Evolutionary conservation across 805 yeast genomes (phyloP), one percentile per base, ranked within the genome.

Genomic region (Saturnispora silvae): DNA sequence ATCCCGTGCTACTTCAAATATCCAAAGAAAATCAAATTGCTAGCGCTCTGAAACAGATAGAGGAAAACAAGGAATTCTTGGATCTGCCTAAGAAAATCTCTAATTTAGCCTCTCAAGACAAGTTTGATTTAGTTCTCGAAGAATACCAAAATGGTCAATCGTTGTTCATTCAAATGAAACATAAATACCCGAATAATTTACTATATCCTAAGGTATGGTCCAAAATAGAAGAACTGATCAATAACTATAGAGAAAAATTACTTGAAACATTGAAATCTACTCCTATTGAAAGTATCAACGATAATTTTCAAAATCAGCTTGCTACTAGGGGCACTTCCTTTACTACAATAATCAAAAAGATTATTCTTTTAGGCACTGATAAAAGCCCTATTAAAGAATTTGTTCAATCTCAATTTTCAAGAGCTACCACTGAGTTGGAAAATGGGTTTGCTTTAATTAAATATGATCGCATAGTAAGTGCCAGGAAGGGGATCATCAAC

Each of bases 321-420:
- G n/a, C 10, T 11, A 20, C 35, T 5, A 43, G 42, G 19, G 44
- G 49, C 5, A 38, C 41, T 15, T 48, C 51, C 20, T 66, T 70
- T 41, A 47, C 69, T 16, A 59, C 63, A 9, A 50, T 66, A 10
- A 68, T 79, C 18, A 63, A 68, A n/a, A 71, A 69, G 45, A 59
- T 81, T 24, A 54, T 77, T 31, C 83, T 79, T 43, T 58, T 81
- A 24, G 80, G 77, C n/a, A 67, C 70, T 2, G 77, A 72, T 39
- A 53, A 52, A 29, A 78, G 75, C 50, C 89, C 89, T 4, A 70
- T 80, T 5, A 52, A 65, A 17, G 73, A 68, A 37, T 81, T 85
- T 75, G 65, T 81, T 20, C 60, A 67, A 29, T 56, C 68, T 15
- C 78, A 70, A 47, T 64, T 66, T 32, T 58, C 60, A 18, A 52